Evolutionary conservation across 495 filamentous ascomycete species (phyloP), one percentile per base, ranked within the genome.

Genomic region (Hypoxylon rickii): DNA sequence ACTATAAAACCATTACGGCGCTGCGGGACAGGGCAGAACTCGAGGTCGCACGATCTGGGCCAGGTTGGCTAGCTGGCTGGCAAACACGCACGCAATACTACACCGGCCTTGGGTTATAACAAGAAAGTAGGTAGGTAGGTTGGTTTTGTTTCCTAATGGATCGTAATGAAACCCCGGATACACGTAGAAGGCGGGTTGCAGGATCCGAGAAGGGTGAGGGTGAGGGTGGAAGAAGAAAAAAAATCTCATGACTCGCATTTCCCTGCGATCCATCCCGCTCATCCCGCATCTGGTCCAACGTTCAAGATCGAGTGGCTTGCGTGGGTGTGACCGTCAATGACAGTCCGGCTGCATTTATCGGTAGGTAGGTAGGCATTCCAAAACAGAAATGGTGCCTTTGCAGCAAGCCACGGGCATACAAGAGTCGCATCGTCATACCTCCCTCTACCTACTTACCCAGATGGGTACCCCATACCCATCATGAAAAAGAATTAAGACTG

Each of bases 341-440:
- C 60, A 50, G 44, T 51, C 59, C 55, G 60, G 55, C 60, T 63
- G 60, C 60, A 63, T 54, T 48, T 19, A 46, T 58, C 60, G 60
- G 60, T 29, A 29, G 24, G 24, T 36, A 51, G 22, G 32, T 51
- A 44, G 48, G 40, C 22, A 42, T 45, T n/a, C n/a, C n/a, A n/a
- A n/a, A n/a, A n/a, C n/a, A n/a, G n/a, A n/a, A n/a, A n/a, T n/a
- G n/a, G n/a, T n/a, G n/a, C n/a, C n/a, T n/a, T n/a, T n/a, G n/a
- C n/a, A n/a, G n/a, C n/a, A n/a, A n/a, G n/a, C n/a, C n/a, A n/a
- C 54, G 54, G 44, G 53, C 53, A 57, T 63, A 50, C 31, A 24
- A 41, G 39, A 41, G 24, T 42, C 44, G n/a, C n/a, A n/a, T n/a
- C n/a, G n/a, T n/a, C n/a, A n/a, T n/a, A n/a, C n/a, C n/a, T n/a